Base-by-base conservation (phyloP, 2,329 filamentous ascomycete genomes). In the Aspergillus luchuensis region DNA sequence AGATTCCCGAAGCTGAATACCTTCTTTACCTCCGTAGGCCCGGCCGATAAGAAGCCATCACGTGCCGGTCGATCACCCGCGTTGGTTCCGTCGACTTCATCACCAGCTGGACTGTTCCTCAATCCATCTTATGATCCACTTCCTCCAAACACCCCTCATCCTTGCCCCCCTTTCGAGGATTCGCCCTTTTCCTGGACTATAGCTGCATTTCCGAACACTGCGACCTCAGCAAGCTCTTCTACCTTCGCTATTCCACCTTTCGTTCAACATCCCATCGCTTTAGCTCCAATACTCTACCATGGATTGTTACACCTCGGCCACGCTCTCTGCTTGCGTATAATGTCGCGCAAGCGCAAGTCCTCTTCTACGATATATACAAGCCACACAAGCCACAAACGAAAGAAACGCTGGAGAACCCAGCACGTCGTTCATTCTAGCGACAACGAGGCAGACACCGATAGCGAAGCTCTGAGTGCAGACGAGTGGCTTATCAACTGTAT, bases 401-500 rank as follows among this genome's bases (percentile, higher is more conserved):
- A 56, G 21, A 57, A 59, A 50, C 58, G 47, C 33, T 50, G 39
- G 51, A 64, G 53, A 48, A 39, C 59, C 3, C 51, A 49, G 5
- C 58, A 63, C 45, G 43, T 59, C 11, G 15, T 66, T 13, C 41
- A 28, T 4, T 63, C 63, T 10, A 66, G 60, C 52, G 59, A 65
- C 15, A 57, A 48, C 56, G 43, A 62, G 54, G 25, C 43, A 15
- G 52, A 56, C 23, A 48, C 62, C 56, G 39, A 63, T 39, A 66
- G 55, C 17, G 59, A 55, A 56, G 50, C 51, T 30, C 49, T 69
- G 50, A 66, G 56, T n/a, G 70, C 72, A 47, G 67, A 71, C 60
- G 72, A 76, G 66, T 76, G 67, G 62, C 68, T 67, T 57, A 75
- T 76, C 45, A 74, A 74, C 56, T 68, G 68, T 60, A 76, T 77